Evolutionary conservation across 805 yeast species (phyloP), one percentile per base, ranked within the genome.

Genomic region (Sporopachydermia quercuum): DNA sequence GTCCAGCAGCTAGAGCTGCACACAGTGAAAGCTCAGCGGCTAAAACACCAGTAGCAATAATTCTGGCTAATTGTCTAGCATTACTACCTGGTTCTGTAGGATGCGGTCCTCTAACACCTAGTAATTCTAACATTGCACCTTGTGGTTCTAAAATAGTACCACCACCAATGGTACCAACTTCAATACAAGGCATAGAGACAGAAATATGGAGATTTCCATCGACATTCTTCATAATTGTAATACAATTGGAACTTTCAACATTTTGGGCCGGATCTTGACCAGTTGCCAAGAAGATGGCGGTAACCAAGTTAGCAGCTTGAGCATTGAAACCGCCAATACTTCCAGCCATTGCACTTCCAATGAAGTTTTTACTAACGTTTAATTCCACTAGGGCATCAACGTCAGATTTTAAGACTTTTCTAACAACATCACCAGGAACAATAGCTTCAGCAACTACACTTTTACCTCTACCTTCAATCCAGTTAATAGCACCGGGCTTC

Each of bases 181-280:
- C 99, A 50, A 91, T 85, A 18, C 93, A 84, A 19, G 99, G 99
- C 99, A 91, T 91, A 3, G 97, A 84, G n/a, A 91, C 98, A 1
- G 96, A 83, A 34, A 91, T 80, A 49, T 75, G 79, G 54, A 91
- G 70, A 53, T 84, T 83, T 11, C 96, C 98, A 34, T 70, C 67
- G 38, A 68, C 68, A 56, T 82, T 85, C 52, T 78, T 77, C 94
- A 91, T 87, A 49, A 91, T 68, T 1, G 99, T 91, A 43, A 91
- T 89, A 78, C 99, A 91, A 62, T 87, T 89, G 19, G 96, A 85
- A 44, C 93, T 78, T 65, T 89, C 99, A 40, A 91, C 96, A 55
- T 91, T 91, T 65, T 91, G 98, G 1, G 98, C 98, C n/a, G 99
- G 98, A 62, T 91, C 99, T 66, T 91, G 99, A 42, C 99, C 99